phyloP scores from a whole-genome alignment of 2,329 filamentous ascomycete species.

The Paraphaeosphaeria sporulosa region DNA sequence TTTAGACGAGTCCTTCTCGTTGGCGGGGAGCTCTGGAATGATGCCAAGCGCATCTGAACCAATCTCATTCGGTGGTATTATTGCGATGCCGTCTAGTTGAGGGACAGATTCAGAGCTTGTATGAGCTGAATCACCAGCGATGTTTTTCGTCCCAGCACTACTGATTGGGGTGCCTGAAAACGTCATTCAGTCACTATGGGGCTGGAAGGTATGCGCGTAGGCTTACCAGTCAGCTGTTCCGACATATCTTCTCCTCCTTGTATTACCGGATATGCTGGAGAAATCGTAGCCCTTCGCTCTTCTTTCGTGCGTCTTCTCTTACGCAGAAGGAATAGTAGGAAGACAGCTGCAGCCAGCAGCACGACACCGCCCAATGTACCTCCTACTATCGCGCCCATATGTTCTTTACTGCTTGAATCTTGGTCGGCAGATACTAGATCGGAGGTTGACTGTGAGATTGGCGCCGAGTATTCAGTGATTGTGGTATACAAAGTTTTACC shows the following conservation, averaged over 20 bases:
- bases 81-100: conserved; percentile 26
- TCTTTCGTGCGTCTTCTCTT: conserved; percentile 26
- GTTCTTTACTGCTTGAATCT: conserved; percentile 1
- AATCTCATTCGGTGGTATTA: conserved; percentile 24
- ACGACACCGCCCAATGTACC: conserved; percentile 30
- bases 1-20: conserved; percentile 10
- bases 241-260: conserved; percentile 35
- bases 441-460: neutral
- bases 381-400: conserved; percentile 32
- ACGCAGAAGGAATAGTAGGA: conserved; percentile 23
- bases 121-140: conserved; percentile 10
- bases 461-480: conserved; percentile 11
- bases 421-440: neutral
- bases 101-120: conserved; percentile 14
- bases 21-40: conserved; percentile 28
- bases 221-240: conserved; percentile 29
- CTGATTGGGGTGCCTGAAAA: conserved; percentile 14
- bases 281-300: conserved; percentile 31
- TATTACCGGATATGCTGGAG: conserved; percentile 28
- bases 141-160: conserved; percentile 1
- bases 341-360: conserved; percentile 16
- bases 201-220: neutral
- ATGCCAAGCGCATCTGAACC: conserved; percentile 21
- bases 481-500: conserved; percentile 23
- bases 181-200: conserved; percentile 12